Percentiles rank a stretch among this genome's conserved stretches.
Evolutionary conservation across 2,329 filamentous ascomycete species (phyloP).

Genomic region (Corinectria fuckeliana): DNA sequence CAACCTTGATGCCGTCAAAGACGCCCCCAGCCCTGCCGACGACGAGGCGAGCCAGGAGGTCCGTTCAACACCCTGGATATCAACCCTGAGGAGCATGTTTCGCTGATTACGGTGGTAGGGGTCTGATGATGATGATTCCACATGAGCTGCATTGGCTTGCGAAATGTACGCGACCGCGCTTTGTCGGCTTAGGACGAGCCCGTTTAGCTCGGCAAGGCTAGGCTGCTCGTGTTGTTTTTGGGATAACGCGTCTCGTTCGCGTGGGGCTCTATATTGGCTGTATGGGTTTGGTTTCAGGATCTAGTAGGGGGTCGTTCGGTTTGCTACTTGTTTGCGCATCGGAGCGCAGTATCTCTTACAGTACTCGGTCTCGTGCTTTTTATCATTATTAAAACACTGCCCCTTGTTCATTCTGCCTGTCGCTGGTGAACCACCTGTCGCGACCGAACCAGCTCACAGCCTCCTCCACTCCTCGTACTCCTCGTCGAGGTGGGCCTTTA

Average conservation of each 20-base stretch:
- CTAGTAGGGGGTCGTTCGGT: not conserved
- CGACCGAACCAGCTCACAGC: slow-evolving; percentile 57
- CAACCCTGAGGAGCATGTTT: slow-evolving; percentile 34
- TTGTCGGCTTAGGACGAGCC: not conserved
- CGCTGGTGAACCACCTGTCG: not conserved
- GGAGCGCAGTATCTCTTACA: slow-evolving; percentile 8
- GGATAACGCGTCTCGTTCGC: not conserved
- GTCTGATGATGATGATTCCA: slow-evolving; percentile 28
- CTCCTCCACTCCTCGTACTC: slow-evolving; percentile 81
- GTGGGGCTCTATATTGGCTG: slow-evolving; percentile 6
- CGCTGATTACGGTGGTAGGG: slow-evolving; percentile 35
- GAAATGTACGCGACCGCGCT: not conserved
- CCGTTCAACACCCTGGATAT: slow-evolving; percentile 32
- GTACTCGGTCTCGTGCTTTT: not conserved
- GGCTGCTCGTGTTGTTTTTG: not conserved
- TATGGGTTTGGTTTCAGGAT: not conserved
- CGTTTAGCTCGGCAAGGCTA: not conserved
- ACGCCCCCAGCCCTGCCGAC: slow-evolving; percentile 6
- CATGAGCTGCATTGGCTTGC: slow-evolving; percentile 3
- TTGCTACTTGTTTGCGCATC: slow-evolving; percentile 2
- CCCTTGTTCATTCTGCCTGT: not conserved
- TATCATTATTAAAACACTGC: not conserved
- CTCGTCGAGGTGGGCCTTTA: slow-evolving; percentile 77
- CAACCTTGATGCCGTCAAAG: slow-evolving; percentile 24
- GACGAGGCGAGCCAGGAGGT: slow-evolving; percentile 37